Base-by-base conservation (phyloP, 1,284 basidiomycete species). In the Ganoderma lingzhi region DNA sequence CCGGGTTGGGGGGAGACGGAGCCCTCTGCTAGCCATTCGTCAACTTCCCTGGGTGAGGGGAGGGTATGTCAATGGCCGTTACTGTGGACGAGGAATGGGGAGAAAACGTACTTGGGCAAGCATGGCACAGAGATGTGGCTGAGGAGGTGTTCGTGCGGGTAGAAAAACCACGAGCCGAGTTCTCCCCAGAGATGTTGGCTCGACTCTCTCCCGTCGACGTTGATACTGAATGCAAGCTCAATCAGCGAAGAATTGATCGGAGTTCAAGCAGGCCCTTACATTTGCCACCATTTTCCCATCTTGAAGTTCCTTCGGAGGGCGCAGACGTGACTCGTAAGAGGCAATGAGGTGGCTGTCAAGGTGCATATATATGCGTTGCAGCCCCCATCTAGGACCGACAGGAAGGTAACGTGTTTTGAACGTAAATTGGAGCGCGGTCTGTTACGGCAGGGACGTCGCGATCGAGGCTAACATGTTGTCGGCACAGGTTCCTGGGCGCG, bases 131-230 rank as follows among this genome's bases (percentile, higher is more conserved):
- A 53, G 37, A 68, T 64, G 15, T 65, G 32, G 39, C 10, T 62
- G 10, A 68, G 42, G 41, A 68, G 63, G 9, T 45, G 58, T 14
- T 68, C 63, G 14, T 68, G 67, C 2, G 63, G 67, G 42, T 68
- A 65, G 51, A 68, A 68, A 42, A 68, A 68, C 67, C 67, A 68
- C 10, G 59, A 44, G 6, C 62, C 63, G n/a, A 68, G 63, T 14
- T 64, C 48, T 45, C 67, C 67, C 56, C 67, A 60, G 3, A 53
- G 48, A 19, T 65, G 60, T 14, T 61, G 53, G 42, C 63, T 68
- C 35, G 44, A 41, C 42, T 68, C 67, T 23, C 67, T 45, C 45
- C 41, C 44, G 53, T 68, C 67, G 30, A 68, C 48, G 19, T 68
- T 68, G 39, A 68, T 62, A 44, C 67, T 68, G 41, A 1, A 23